Conservation (phyloP, 441 rosid species). For the Pelargonium cotyledonis region DNA sequence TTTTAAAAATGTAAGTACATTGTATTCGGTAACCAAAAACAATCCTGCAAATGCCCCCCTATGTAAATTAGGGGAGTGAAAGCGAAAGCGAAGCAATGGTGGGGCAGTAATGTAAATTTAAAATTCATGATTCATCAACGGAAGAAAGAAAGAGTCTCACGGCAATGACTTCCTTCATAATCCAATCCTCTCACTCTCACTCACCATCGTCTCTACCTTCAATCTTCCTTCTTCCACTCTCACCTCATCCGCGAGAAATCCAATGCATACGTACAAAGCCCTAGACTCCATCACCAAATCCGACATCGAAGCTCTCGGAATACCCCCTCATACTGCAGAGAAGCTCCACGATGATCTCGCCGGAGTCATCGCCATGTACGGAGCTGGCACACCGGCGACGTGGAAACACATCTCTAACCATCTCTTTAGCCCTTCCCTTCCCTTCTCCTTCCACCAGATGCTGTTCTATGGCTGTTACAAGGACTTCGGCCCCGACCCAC, state of each 20-base stretch:
- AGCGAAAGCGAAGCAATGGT: no score
- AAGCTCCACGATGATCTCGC: conserved; percentile 38
- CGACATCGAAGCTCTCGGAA: conserved; percentile 59
- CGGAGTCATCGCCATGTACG: conserved; percentile 32
- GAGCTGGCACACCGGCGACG: conserved; percentile 36
- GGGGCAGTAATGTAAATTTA: no score
- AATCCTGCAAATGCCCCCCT: no score
- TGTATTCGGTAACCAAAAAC: no score
- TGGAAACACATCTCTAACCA: conserved; percentile 55
- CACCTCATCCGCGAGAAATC: no score
- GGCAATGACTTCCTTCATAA: no score
- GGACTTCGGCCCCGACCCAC: conserved; percentile 74
- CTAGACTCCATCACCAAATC: conserved; percentile 40
- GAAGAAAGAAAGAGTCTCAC: neutral
- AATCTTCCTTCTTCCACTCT: no score
- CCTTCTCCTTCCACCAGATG: conserved; percentile 78
- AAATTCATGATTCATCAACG: no score
- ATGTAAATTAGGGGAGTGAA: no score
- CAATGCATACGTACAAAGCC: conserved; percentile 36
- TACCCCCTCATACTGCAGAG: conserved; percentile 31
- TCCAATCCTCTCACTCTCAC: no score
- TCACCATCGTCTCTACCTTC: neutral
- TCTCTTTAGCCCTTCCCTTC: conserved; percentile 58
- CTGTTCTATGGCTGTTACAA: conserved; percentile 72
- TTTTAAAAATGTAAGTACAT: no score